Evolutionary conservation across 2,329 filamentous ascomycete genomes (phyloP), one percentile per base, ranked within the genome.

Genomic region (Coniochaeta sp.): DNA sequence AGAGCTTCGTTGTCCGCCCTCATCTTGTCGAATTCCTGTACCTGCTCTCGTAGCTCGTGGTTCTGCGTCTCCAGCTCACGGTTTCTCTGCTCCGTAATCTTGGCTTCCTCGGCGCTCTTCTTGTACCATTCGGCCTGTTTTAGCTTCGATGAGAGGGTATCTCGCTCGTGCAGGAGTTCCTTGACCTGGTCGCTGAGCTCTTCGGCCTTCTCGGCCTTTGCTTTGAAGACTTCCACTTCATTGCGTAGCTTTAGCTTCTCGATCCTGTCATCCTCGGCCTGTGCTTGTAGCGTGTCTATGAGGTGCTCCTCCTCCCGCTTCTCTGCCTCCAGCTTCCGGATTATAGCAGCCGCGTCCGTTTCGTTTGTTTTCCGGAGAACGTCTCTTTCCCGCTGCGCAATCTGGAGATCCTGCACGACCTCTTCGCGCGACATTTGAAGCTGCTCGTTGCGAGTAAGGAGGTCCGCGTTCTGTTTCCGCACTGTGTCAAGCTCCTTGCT

Each of bases 231-330:
- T 57, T 75, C 71, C 38, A 84, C 77, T 63, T 86, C 82, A 62
- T 75, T 76, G 58, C 75, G 71, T 34, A 83, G 69, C 28, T 72
- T 75, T 50, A 76, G 75, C 64, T 75, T 82, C 70, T 74, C 70
- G 17, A 75, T 69, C 19, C 75, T 74, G 62, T 80, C 72, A 34
- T 81, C 77, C 60, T 89, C 83, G 12, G 88, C 74, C 65, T 89
- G 83, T 22, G 81, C 80, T 70, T 93, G 89, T 65, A 91, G 83
- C 26, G 79, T 82, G 42, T 86, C 85, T 68, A 93, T 92, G 57
- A 91, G 77, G 61, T 88, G 81, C 70, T 90, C 87, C 16, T 57
- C 55, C 14, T 57, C 55, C 24, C 55, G 55, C 36, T 57, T 57
- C 36, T 57, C 55, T 2, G 34, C 34, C 32, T 57, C 55, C 36